Base-by-base conservation (phyloP, 495 filamentous ascomycete species). In the Schizothecium vesticola region DNA sequence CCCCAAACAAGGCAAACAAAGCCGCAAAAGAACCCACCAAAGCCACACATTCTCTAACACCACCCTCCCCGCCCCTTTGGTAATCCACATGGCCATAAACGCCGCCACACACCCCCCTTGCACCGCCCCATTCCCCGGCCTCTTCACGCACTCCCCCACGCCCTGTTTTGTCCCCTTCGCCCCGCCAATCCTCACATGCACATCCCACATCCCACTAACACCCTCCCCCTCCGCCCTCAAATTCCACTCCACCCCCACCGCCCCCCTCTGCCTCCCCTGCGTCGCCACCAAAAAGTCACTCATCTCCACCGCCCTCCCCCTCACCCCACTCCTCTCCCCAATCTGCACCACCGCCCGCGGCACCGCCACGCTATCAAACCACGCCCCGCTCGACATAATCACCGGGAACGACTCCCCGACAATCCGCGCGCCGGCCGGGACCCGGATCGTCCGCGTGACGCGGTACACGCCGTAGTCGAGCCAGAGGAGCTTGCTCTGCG, bases 41-140 rank as follows among this genome's bases (percentile, higher is more conserved):
- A 92, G 86, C 94, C 94, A 97, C 60, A 86, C 87, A 80, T 97
- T 97, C 81, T 97, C 94, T 69, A 96, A 81, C 73, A 96, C 95
- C 43, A 91, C 80, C 51, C 78, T 78, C 56, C 84, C 86, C 1
- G 86, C 92, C 26, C 83, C 76, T 55, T 84, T 73, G 7, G 92
- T 94, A 25, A 97, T 80, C 72, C 96, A 92, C 70, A 97, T 82
- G 12, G 92, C 83, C 83, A 96, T 86, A 82, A 92, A 94, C 7
- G 93, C 89, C 19, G 87, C 91, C 73, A 87, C 85, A 73, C 90
- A 93, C 1, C 73, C 82, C 63, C 71, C 36, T 62, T 88, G 81
- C 5, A 82, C 85, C 33, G 80, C 78, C 56, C 79, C 73, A 36
- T 83, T 79, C 6, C 79, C 81, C 0, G 91, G 90, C 31, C 83